A percentile compares a stretch with the other conserved stretches of the same genome.
phyloP scores from a whole-genome alignment of 2,329 filamentous ascomycete genomes.

The Epichloe aotearoae region DNA sequence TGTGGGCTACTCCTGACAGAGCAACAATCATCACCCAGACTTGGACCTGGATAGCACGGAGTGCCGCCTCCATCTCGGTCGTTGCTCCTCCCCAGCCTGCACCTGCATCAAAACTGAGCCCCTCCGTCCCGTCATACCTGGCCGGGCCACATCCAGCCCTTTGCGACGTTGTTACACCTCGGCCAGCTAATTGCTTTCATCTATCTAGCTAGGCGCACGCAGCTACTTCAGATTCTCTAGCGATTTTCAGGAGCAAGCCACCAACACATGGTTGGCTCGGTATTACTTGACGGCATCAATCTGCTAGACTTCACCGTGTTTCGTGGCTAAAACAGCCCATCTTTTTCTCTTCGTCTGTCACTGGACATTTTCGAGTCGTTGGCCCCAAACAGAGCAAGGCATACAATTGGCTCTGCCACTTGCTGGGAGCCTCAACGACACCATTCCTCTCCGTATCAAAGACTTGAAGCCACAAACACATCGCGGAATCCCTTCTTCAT shows the following conservation, averaged over 20 bases:
- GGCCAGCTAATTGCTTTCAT: background rate
- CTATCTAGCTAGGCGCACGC: background rate
- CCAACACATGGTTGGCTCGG: background rate
- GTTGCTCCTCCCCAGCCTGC: background rate
- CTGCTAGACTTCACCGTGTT: background rate
- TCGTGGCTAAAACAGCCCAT: background rate
- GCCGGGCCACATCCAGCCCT: background rate
- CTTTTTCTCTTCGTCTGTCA: background rate
- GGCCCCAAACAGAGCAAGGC: background rate
- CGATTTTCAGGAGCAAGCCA: background rate
- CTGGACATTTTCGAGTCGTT: background rate
- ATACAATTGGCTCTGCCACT: slow-evolving; percentile 1
- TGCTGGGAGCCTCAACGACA: background rate
- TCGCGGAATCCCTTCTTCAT: background rate
- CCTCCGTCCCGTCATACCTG: slow-evolving; percentile 8
- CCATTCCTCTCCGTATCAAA: background rate
- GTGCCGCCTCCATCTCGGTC: background rate
- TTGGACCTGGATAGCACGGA: background rate
- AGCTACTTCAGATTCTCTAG: background rate
- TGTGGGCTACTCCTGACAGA: background rate
- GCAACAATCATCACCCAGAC: background rate
- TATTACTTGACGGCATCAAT: background rate
- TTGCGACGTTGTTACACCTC: background rate
- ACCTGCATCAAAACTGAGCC: slow-evolving; percentile 7
- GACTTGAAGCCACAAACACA: background rate